phyloP scores from a whole-genome alignment of 2,329 filamentous ascomycete genomes.

The Aspergillus niger region DNA sequence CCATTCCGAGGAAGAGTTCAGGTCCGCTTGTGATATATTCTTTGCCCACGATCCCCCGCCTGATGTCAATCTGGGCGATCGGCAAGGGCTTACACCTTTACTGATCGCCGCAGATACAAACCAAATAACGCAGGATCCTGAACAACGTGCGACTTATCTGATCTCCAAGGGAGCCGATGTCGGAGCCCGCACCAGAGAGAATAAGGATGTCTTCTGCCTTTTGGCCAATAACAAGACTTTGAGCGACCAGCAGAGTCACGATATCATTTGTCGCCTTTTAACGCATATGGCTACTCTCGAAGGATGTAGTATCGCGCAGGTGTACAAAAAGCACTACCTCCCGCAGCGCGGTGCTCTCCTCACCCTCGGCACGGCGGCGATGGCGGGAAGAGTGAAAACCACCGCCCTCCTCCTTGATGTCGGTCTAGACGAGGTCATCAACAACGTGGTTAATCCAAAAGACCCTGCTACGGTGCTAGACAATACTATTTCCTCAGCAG shows the following conservation, averaged over 20 bases:
- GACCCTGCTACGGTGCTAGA: slow-evolving; percentile 23
- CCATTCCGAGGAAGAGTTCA: slow-evolving; percentile 28
- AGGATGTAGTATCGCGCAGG: slow-evolving; percentile 9
- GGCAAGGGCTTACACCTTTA: slow-evolving; percentile 24
- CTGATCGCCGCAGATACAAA: slow-evolving; percentile 24
- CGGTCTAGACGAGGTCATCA: slow-evolving; percentile 20
- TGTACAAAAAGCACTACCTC: slow-evolving; percentile 23
- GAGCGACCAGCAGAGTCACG: slow-evolving; percentile 24
- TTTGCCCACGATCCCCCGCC: slow-evolving; percentile 17
- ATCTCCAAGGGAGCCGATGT: slow-evolving; percentile 24
- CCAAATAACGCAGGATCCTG: slow-evolving; percentile 15
- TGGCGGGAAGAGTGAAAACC: slow-evolving; percentile 20
- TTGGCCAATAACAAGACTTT: slow-evolving; percentile 24
- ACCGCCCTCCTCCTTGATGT: slow-evolving; percentile 23
- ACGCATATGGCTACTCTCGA: slow-evolving; percentile 9
- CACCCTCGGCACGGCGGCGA: slow-evolving; percentile 21
- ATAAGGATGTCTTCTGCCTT: slow-evolving; percentile 26
- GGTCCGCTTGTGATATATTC: slow-evolving; percentile 25
- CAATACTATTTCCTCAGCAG: slow-evolving; percentile 21
- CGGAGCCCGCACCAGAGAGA: slow-evolving; percentile 10
- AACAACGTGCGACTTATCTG: slow-evolving; percentile 22
- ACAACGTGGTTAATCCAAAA: slow-evolving; percentile 12
- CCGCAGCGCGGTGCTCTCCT: slow-evolving; percentile 11
- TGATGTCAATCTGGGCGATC: slow-evolving; percentile 24
- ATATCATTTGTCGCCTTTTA: slow-evolving; percentile 24